phyloP scores from a whole-genome alignment of 2,329 filamentous ascomycete species.

The Scedosporium dehoogii region DNA sequence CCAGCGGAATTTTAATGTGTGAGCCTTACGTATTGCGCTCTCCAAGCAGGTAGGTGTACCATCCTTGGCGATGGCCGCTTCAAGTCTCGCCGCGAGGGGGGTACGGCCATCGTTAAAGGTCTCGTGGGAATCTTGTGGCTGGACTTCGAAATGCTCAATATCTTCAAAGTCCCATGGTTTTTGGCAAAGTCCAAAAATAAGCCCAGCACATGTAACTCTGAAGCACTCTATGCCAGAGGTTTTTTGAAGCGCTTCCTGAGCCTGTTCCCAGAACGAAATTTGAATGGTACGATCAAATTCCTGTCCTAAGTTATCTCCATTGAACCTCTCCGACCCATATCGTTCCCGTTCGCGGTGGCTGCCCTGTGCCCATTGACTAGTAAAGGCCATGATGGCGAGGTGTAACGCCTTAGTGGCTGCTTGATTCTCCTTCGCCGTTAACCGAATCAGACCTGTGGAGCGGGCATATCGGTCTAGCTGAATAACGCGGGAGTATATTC shows the following conservation, averaged over 20 bases:
- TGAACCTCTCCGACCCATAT: constrained; percentile 10
- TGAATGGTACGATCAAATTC: constrained; percentile 29
- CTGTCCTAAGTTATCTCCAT: constrained; percentile 16
- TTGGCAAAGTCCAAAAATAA: constrained; percentile 27
- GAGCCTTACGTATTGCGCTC: constrained; percentile 27
- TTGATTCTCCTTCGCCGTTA: constrained; percentile 31
- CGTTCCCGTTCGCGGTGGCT: constrained; percentile 17
- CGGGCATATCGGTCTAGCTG: constrained; percentile 35
- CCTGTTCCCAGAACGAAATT: constrained; percentile 27
- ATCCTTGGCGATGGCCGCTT: constrained; percentile 10
- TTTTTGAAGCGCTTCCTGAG: constrained; percentile 24
- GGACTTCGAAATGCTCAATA: not conserved
- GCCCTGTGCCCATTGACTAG: constrained; percentile 38
- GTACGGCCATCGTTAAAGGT: not conserved
- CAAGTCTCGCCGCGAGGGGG: not conserved
- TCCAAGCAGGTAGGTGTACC: constrained; percentile 25
- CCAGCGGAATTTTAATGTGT: constrained; percentile 24
- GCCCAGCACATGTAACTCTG: constrained; percentile 25
- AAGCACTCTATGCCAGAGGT: constrained; percentile 25
- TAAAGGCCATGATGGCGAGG: constrained; percentile 40
- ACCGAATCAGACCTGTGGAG: constrained; percentile 25
- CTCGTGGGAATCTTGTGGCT: not conserved
- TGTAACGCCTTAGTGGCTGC: constrained; percentile 35
- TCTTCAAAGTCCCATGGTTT: constrained; percentile 14
- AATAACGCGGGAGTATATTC: constrained; percentile 38